These are phyloP conservation scores for Filosporella fistucella DNA, from an alignment of 495 filamentous ascomycete genomes.

Conservation along the genomic window DNA sequence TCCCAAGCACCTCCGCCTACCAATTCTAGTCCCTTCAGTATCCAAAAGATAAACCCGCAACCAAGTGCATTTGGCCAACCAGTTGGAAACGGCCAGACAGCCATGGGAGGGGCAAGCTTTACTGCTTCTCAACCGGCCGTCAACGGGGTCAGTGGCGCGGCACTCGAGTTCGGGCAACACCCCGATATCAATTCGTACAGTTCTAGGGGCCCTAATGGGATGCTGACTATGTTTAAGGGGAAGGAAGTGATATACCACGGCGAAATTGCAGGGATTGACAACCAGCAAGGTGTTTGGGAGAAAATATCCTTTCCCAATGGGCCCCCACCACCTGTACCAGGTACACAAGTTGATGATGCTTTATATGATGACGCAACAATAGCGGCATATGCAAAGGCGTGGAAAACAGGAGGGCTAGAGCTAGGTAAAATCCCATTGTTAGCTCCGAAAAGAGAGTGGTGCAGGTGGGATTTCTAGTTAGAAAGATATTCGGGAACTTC, in stretches of 20 bases:
- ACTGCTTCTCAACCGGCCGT: neutral
- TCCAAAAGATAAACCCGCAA: no score
- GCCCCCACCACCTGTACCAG: conserved; percentile 11
- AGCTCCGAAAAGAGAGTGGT: conserved; percentile 24
- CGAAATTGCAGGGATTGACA: conserved; percentile 9
- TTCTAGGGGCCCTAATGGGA: conserved; percentile 9
- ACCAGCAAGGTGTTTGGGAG: conserved; percentile 15
- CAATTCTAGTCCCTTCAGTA: neutral
- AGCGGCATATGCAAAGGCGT: conserved; percentile 11
- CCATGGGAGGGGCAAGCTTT: neutral
- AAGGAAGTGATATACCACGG: conserved; percentile 20
- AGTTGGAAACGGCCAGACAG: neutral
- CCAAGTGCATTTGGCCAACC: conserved; percentile 2
- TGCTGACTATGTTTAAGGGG: conserved; percentile 20
- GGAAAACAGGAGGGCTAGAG: conserved; percentile 14
- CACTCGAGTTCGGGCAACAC: conserved; percentile 3
- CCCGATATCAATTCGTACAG: conserved; percentile 13
- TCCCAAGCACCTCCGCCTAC: neutral
- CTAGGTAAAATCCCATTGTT: conserved; percentile 20
- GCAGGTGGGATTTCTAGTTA: conserved; percentile 22
- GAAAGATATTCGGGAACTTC: neutral
- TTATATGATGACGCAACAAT: conserved; percentile 16
- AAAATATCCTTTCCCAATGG: conserved; percentile 27
- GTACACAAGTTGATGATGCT: conserved; percentile 4
- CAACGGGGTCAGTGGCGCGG: neutral